These are phyloP conservation scores for Saccharomycopsis schoenii DNA, from an alignment of 805 yeast species.

Conservation along the genomic window DNA sequence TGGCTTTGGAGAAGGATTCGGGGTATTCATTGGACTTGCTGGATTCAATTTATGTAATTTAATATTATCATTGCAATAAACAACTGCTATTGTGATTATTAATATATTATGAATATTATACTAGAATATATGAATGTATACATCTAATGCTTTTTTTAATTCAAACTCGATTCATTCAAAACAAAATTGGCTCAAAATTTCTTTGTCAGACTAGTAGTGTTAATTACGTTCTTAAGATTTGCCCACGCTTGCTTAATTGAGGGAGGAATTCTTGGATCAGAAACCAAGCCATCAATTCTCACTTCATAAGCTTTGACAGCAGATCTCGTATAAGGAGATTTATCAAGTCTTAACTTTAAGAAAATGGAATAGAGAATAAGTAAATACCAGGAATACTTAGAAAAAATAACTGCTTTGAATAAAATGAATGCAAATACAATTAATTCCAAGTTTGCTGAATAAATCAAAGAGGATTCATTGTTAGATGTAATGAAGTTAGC, in stretches of 20 bases:
- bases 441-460: constrained; percentile 54
- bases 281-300: constrained; percentile 45
- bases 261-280: constrained; percentile 46
- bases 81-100: not conserved
- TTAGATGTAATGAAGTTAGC: constrained; percentile 37
- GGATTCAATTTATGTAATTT: not conserved
- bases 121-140: not conserved
- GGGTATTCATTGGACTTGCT: constrained; percentile 1
- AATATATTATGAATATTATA: not conserved
- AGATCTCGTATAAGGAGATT: constrained; percentile 60
- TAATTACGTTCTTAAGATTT: constrained; percentile 27
- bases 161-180: not conserved
- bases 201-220: not conserved
- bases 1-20: constrained; percentile 5
- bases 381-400: constrained; percentile 51
- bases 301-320: constrained; percentile 63
- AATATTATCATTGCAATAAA: not conserved
- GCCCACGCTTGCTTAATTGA: constrained; percentile 40
- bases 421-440: constrained; percentile 32
- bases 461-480: constrained; percentile 48
- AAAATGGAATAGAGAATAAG: constrained; percentile 48
- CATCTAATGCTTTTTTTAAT: not conserved
- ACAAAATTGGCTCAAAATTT: not conserved
- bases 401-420: constrained; percentile 48
- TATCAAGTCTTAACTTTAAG: constrained; percentile 69